Evolutionary conservation across 2,329 filamentous ascomycete genomes (phyloP).

Genomic region (Aspergillus latus): DNA sequence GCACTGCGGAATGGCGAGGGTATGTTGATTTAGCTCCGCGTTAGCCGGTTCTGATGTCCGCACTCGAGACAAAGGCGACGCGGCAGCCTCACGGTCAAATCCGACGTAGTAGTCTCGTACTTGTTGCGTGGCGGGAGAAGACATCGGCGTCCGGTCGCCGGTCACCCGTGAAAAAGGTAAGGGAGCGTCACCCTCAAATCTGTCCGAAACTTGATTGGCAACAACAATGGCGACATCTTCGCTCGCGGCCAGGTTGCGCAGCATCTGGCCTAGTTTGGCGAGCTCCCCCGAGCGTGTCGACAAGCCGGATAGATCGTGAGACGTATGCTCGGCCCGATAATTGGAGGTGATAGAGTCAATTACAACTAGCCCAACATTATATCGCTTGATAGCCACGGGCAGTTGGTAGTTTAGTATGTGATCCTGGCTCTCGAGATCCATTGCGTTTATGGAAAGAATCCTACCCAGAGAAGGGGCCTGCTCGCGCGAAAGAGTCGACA

Average conservation of each 20-base stretch:
- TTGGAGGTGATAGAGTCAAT: slow-evolving; percentile 94
- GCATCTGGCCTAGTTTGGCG: slow-evolving; percentile 68
- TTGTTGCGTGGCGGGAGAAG: slow-evolving; percentile 17
- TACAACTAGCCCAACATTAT: slow-evolving; percentile 77
- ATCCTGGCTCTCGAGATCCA: slow-evolving; percentile 90
- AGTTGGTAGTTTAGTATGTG: slow-evolving; percentile 93
- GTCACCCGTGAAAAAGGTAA: slow-evolving; percentile 11
- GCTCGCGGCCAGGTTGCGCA: slow-evolving; percentile 72
- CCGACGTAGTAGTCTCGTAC: slow-evolving; percentile 12
- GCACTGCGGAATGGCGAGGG: slow-evolving; percentile 24
- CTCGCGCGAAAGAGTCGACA: slow-evolving; percentile 47
- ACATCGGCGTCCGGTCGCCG: slow-evolving; percentile 5
- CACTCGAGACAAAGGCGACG: slow-evolving; percentile 24
- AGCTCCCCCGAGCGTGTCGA: slow-evolving; percentile 75
- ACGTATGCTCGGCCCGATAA: slow-evolving; percentile 76
- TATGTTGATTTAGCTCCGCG: slow-evolving; percentile 20
- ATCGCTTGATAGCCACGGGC: slow-evolving; percentile 74
- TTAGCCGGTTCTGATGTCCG: slow-evolving; percentile 16
- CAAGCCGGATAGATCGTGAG: slow-evolving; percentile 53
- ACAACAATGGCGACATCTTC: slow-evolving; percentile 82
- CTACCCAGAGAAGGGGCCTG: slow-evolving; percentile 66
- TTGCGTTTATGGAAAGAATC: slow-evolving; percentile 77
- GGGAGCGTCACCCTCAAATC: slow-evolving; percentile 56
- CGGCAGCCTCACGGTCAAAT: slow-evolving; percentile 20
- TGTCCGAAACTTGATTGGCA: slow-evolving; percentile 92